Conservation (phyloP, 73 alveolate genomes). For the Tetrahymena thermophila region DNA sequence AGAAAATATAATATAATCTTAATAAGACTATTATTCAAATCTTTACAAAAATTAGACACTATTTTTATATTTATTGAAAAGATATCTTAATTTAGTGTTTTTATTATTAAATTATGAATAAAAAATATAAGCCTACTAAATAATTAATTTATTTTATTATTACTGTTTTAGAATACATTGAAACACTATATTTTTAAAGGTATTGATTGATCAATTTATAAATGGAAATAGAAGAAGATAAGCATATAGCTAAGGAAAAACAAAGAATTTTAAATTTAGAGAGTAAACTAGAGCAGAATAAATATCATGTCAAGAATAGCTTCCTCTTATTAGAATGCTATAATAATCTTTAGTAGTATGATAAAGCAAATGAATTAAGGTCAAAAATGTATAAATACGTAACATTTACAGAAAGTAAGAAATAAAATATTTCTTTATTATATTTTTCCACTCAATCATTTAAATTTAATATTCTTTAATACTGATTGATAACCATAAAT, state of each 20-base stretch:
- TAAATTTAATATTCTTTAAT: neutral
- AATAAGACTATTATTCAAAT: too few relatives aligned
- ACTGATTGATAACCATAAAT: neutral
- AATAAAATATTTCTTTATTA: too few relatives aligned
- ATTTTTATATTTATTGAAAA: neutral
- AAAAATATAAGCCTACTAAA: neutral
- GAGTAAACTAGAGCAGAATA: neutral
- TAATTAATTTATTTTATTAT: too few relatives aligned
- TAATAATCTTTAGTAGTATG: neutral
- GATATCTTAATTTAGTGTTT: neutral
- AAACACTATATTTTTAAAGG: neutral
- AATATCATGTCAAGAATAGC: neutral
- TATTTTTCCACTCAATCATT: neutral
- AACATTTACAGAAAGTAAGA: neutral
- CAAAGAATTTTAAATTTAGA: neutral
- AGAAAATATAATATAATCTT: too few relatives aligned
- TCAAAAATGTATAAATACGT: neutral
- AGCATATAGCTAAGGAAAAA: neutral
- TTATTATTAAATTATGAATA: neutral
- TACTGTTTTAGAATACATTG: neutral
- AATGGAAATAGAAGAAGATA: neutral
- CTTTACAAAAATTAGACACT: neutral
- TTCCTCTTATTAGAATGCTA: neutral
- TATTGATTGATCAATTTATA: neutral
- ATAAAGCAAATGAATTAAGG: neutral